These are phyloP conservation scores for Linanthus parryae DNA, from an alignment of 148 eudicot species.

Conservation along the genomic window DNA sequence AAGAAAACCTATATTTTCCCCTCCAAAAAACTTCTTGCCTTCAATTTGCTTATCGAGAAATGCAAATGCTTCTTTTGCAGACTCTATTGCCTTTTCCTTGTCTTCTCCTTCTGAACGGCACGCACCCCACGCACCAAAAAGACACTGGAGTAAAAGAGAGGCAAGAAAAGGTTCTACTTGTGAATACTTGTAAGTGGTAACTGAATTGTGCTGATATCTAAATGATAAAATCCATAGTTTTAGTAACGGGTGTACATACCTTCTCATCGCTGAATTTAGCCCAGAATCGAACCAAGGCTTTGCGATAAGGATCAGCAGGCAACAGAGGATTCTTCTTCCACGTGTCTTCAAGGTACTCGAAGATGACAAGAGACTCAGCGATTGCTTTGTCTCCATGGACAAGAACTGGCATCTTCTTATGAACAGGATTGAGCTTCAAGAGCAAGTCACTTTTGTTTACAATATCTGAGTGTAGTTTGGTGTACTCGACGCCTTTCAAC, in stretches of 20 bases:
- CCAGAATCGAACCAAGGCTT: conserved; percentile 2
- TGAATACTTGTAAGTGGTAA: neutral
- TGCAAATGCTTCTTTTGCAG: neutral
- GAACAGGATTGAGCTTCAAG: neutral
- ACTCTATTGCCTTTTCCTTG: conserved; percentile 1
- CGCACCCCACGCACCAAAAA: neutral
- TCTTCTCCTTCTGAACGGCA: conserved; percentile 8
- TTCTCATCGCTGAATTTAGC: neutral
- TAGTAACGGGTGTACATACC: no score
- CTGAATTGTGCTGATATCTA: neutral
- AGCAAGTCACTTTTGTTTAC: neutral
- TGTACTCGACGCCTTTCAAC: neutral
- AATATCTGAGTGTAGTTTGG: neutral
- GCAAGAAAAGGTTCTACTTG: neutral
- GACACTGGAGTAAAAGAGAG: neutral
- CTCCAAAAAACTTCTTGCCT: conserved; percentile 14
- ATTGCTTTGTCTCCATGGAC: neutral
- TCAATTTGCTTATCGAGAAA: conserved; percentile 9
- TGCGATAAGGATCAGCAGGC: neutral
- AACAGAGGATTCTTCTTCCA: neutral
- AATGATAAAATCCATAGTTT: no score
- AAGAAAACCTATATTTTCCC: conserved; percentile 15
- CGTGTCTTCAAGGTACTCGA: conserved; percentile 1
- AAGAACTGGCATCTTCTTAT: no score
- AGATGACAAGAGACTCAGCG: neutral